Evolutionary conservation across 805 yeast species (phyloP), one percentile per base, ranked within the genome.

Genomic region (Ogataea henricii): DNA sequence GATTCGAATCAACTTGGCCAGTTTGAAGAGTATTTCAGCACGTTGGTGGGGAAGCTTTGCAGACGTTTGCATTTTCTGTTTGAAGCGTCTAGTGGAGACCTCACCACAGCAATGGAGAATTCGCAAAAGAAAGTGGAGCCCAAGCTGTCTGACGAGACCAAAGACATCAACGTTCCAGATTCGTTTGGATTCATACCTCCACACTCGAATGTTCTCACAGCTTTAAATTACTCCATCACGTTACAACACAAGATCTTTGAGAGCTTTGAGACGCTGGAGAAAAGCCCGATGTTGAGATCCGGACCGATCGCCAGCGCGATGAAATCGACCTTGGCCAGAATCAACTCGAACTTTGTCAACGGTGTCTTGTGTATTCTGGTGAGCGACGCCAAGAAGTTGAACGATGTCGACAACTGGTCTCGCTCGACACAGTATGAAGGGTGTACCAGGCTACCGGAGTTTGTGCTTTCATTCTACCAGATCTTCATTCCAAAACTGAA

Each of bases 181-280:
- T 57, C 65, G 29, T 79, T 70, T 60, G 83, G 84, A 1, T 83
- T 82, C 56, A 60, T 84, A 18, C 91, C 92, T 3, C 83, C 85
- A 1, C 71, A 72, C 45, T 72, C 89, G 1, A 87, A 85, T 58
- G 77, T 85, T 7, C 67, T 87, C 20, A 74, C 87, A 39, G 72
- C 85, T 2, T 62, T 82, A 29, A 72, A 77, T 53, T 82, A 78
- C 55, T 61, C 80, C 32, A 74, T 82, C 0, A 64, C 66, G 22
- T 66, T 83, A 13, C 69, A 77, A 21, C 70, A 69, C 2, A 68
- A 72, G 2, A 63, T 84, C 8, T 71, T 25, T 16, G 43, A 50
- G 3, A 49, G 43, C 51, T 39, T 55, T 52, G 62, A 67, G 22
- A 65, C 71, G 22, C 65, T 74, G 35, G 70, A 71, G 36, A 75